phyloP scores from a whole-genome alignment of 331 rosid genomes.

The Acacia concinna region DNA sequence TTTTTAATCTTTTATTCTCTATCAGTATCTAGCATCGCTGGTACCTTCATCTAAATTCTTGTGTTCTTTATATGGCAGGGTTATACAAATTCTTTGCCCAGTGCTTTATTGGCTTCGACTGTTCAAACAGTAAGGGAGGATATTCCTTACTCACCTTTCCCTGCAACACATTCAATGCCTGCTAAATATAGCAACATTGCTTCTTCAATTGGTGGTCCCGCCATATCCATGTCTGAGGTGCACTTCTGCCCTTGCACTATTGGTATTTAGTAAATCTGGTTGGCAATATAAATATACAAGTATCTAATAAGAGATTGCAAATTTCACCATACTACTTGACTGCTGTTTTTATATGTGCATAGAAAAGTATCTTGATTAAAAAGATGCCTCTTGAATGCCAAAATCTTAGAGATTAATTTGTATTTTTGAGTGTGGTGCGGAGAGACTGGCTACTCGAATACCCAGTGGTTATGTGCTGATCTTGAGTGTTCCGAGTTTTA shows the following conservation, averaged over 20 bases:
- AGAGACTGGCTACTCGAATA: background rate
- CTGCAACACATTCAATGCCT: constrained; percentile 74
- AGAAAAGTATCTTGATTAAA: background rate
- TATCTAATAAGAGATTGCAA: background rate
- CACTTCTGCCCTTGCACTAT: constrained; percentile 16
- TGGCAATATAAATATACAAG: background rate
- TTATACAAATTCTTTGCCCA: constrained; percentile 84
- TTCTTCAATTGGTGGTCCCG: constrained; percentile 77
- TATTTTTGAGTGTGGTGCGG: background rate
- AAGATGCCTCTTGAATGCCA: background rate
- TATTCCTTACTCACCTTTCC: constrained; percentile 88
- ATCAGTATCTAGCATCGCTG: background rate
- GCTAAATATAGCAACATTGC: constrained; percentile 77
- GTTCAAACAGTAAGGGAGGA: constrained; percentile 87
- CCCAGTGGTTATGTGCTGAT: too few species aligned
- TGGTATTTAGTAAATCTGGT: background rate
- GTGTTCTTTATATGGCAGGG: constrained; percentile 51
- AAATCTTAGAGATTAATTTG: background rate
- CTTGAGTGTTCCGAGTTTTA: too few species aligned
- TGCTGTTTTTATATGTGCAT: background rate
- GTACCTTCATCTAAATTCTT: constrained; percentile 16
- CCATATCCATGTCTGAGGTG: constrained; percentile 92
- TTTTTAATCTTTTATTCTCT: constrained; percentile 6
- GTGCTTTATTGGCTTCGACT: constrained; percentile 73
- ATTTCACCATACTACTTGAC: background rate